Conservation (phyloP, 2,329 filamentous ascomycete species). For the Cladosporium velox region DNA sequence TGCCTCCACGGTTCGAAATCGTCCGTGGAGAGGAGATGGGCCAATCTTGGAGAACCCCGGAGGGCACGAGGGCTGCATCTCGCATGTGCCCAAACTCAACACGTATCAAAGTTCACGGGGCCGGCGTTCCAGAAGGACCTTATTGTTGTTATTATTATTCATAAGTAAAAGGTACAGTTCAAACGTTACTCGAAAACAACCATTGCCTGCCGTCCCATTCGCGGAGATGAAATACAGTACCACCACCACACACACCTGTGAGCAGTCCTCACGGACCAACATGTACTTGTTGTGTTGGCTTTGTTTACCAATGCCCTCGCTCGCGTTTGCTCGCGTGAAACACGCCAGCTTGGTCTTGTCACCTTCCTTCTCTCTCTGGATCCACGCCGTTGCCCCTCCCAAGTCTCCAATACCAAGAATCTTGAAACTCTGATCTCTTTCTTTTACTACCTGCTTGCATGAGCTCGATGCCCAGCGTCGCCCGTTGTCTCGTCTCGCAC, state of each 20-base stretch:
- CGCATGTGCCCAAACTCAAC: neutral
- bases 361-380: neutral
- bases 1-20: neutral
- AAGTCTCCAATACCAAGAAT: constrained; percentile 7
- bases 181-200: neutral
- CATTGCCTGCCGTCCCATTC: neutral
- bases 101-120: neutral
- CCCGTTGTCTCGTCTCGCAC: neutral
- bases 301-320: neutral
- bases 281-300: neutral
- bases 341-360: neutral
- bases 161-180: neutral
- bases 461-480: neutral
- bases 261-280: neutral
- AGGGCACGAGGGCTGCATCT: neutral
- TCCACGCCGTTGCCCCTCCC: neutral
- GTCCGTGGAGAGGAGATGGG: neutral
- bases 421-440: neutral
- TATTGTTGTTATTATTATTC: neutral
- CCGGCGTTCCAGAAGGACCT: constrained; percentile 3
- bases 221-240: neutral
- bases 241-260: neutral
- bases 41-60: neutral
- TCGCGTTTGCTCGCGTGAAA: neutral
- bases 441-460: neutral